Conservation (phyloP, 2,329 filamentous ascomycete species). For the Fusarium transvaalense region DNA sequence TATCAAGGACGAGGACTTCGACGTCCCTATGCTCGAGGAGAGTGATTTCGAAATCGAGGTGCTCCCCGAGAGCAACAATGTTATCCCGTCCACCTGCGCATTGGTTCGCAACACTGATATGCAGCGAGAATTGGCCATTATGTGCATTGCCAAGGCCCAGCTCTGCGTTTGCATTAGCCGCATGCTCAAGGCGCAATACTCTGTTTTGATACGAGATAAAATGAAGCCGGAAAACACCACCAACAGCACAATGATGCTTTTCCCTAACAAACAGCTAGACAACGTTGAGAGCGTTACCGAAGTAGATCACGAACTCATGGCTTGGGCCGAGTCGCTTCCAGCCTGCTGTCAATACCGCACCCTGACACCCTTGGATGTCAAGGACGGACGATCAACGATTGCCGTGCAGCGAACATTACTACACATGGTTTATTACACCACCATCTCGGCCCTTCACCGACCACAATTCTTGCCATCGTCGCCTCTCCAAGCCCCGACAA, state of each 20-base stretch:
- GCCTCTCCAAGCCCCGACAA: constrained; percentile 64
- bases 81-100: constrained; percentile 77
- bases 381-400: constrained; percentile 70
- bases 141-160: constrained; percentile 94
- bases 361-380: constrained; percentile 66
- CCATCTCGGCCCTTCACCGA: constrained; percentile 88
- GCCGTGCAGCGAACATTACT: constrained; percentile 85
- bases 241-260: constrained; percentile 85
- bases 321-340: constrained; percentile 81
- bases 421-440: constrained; percentile 94
- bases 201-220: constrained; percentile 86
- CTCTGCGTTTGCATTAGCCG: constrained; percentile 90
- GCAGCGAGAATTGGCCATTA: constrained; percentile 82
- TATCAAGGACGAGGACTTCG: constrained; percentile 93
- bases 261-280: constrained; percentile 88
- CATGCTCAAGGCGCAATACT: constrained; percentile 92
- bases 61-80: constrained; percentile 75
- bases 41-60: constrained; percentile 84
- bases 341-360: constrained; percentile 76
- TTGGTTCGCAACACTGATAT: constrained; percentile 77
- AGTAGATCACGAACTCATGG: constrained; percentile 82
- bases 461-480: constrained; percentile 88
- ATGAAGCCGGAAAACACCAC: constrained; percentile 82
- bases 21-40: constrained; percentile 89
- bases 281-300: constrained; percentile 82